Conservation (phyloP, 768 basidiomycete genomes). For the Leccinum longicurvipes region DNA sequence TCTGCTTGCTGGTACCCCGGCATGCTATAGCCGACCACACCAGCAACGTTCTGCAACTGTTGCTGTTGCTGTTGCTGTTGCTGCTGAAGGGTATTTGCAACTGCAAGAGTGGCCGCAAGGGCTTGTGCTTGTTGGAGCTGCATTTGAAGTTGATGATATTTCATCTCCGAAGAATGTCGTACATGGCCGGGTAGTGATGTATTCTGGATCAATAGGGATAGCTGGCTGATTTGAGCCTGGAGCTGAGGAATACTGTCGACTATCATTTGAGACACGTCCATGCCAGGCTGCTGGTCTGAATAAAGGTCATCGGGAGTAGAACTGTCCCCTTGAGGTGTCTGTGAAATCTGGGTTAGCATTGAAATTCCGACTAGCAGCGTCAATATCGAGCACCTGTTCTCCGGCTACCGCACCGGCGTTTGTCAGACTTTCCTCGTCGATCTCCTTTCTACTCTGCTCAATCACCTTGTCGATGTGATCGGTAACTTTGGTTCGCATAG, state of each 20-base stretch:
- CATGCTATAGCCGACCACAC: constrained; percentile 40
- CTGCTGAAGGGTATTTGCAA: constrained; percentile 53
- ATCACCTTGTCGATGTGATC: constrained; percentile 82
- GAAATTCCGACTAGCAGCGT: not conserved
- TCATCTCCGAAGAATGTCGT: constrained; percentile 78
- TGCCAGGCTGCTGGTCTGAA: constrained; percentile 66
- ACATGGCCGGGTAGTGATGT: constrained; percentile 66
- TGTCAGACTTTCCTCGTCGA: constrained; percentile 40
- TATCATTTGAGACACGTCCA: constrained; percentile 70
- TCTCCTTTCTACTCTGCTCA: constrained; percentile 72
- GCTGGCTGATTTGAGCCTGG: constrained; percentile 81
- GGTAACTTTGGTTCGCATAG: constrained; percentile 68
- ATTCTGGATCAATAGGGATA: constrained; percentile 78
- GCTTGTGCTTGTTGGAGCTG: constrained; percentile 79
- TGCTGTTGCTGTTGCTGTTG: constrained; percentile 43
- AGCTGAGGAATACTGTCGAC: constrained; percentile 75
- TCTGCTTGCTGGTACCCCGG: constrained; percentile 41
- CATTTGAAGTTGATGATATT: constrained; percentile 76
- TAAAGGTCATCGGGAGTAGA: constrained; percentile 63
- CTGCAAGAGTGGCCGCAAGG: constrained; percentile 60
- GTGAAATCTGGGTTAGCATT: constrained; percentile 2
- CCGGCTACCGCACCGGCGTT: constrained; percentile 16
- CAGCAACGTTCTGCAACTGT: constrained; percentile 31
- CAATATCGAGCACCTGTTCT: constrained; percentile 35
- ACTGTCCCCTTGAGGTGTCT: constrained; percentile 26